phyloP scores from a whole-genome alignment of 129 eudicot species.

The Artemisia argyi region DNA sequence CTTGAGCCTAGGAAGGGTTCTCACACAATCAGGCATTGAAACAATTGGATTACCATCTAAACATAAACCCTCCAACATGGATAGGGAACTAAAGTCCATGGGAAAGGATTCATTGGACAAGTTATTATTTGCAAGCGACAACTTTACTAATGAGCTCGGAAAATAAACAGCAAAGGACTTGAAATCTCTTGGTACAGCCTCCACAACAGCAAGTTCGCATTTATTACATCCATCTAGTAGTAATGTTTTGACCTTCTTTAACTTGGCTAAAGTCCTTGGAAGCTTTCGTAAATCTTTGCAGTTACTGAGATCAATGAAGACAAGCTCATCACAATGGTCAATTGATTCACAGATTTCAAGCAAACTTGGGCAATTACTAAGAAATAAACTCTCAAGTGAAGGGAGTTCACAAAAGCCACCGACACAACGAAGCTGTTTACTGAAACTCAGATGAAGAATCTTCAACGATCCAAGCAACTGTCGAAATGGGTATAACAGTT shows the following conservation, averaged over 20 bases:
- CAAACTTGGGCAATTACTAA: neutral
- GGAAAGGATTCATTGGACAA: constrained; percentile 11
- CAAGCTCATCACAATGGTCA: neutral
- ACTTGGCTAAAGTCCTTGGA: neutral
- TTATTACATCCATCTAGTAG: neutral
- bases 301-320: neutral
- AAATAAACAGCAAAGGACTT: neutral
- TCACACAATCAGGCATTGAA: too few species aligned
- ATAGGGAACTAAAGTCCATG: neutral
- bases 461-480: neutral
- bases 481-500: neutral
- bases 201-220: neutral
- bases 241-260: neutral
- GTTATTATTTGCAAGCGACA: constrained; percentile 3
- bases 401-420: constrained; percentile 1
- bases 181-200: neutral
- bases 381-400: neutral
- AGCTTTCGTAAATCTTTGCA: neutral
- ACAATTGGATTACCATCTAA: constrained; percentile 11
- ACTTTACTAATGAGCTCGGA: neutral
- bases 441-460: neutral
- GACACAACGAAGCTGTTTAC: neutral
- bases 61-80: constrained; percentile 3
- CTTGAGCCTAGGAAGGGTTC: too few species aligned
- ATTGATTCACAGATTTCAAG: constrained; percentile 1